Conservation (phyloP, 805 yeast genomes). For the Kodamaea fukazawae region DNA sequence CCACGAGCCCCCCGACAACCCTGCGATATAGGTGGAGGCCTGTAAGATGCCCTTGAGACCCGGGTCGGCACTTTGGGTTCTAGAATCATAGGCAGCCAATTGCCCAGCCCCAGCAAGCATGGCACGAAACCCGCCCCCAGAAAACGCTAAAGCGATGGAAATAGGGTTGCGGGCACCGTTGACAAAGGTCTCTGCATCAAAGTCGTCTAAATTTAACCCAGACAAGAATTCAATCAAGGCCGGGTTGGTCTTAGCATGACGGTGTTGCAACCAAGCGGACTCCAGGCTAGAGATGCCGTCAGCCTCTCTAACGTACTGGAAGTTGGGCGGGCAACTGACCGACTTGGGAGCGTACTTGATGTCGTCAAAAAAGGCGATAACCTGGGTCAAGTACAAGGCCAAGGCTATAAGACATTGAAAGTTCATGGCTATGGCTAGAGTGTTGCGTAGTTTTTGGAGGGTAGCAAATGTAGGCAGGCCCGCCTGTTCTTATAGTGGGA, state of each 20-base stretch:
- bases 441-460: no score
- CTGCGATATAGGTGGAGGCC: conserved; percentile 36
- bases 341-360: conserved; percentile 14
- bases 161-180: conserved; percentile 12
- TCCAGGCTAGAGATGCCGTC: conserved; percentile 7
- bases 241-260: conserved; percentile 10
- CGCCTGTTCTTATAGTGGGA: no score
- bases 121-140: conserved; percentile 42
- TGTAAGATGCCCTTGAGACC: conserved; percentile 26
- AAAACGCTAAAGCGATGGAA: conserved; percentile 34
- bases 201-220: conserved; percentile 9
- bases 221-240: conserved; percentile 7
- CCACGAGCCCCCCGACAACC: conserved; percentile 45
- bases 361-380: conserved; percentile 4
- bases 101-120: conserved; percentile 82
- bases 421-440: not conserved
- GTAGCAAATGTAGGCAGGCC: no score
- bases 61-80: conserved; percentile 52
- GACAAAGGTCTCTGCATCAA: conserved; percentile 12
- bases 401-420: conserved; percentile 1
- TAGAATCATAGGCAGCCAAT: conserved; percentile 70
- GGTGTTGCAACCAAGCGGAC: conserved; percentile 9
- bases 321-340: conserved; percentile 11
- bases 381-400: not conserved
- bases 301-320: conserved; percentile 6